Evolutionary conservation across 2,329 filamentous ascomycete genomes (phyloP).

Genomic region (Blastomyces gilchristii): DNA sequence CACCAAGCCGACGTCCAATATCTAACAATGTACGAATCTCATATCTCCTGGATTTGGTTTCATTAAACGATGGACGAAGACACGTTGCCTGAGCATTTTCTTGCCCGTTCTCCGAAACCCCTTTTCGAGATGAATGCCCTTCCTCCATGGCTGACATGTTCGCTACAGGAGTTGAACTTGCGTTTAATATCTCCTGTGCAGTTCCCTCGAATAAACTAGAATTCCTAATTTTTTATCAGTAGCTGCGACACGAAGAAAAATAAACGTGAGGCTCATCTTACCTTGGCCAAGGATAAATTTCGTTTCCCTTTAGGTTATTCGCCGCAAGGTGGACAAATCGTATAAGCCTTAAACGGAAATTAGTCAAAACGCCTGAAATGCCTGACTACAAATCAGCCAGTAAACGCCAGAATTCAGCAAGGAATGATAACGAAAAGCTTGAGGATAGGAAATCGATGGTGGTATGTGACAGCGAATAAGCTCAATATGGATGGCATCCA

Average conservation of each 20-base stretch:
- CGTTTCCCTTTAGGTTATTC: background rate
- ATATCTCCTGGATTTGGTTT: constrained; percentile 24
- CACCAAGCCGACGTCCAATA: constrained; percentile 19
- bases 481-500: background rate
- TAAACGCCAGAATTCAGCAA: background rate
- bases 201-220: background rate
- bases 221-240: background rate
- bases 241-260: background rate
- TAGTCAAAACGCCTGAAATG: background rate
- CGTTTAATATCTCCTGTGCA: background rate
- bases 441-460: background rate
- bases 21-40: constrained; percentile 30
- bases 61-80: background rate
- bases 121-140: background rate
- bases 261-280: background rate
- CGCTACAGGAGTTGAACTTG: background rate
- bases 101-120: background rate
- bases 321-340: background rate
- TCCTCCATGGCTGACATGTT: background rate
- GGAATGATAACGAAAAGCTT: background rate
- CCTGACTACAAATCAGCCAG: background rate
- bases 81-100: background rate
- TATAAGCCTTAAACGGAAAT: background rate
- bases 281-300: background rate
- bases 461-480: background rate